A percentile compares a stretch with the other conserved stretches of the same genome.
phyloP scores from a whole-genome alignment of 495 filamentous ascomycete species.

The Penicillium coffeae region DNA sequence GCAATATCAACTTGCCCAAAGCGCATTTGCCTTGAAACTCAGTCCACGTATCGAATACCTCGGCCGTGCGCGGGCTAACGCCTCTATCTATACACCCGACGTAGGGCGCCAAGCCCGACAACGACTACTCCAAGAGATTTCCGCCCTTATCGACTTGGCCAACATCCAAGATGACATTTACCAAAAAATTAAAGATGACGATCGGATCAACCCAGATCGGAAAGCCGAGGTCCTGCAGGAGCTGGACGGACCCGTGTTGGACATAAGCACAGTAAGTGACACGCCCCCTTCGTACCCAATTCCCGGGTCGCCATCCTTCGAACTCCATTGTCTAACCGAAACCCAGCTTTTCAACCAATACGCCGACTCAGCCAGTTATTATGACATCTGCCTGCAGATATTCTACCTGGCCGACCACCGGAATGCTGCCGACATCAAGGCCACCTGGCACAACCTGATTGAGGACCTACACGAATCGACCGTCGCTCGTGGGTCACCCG shows the following conservation, averaged over 20 bases:
- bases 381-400: conserved; percentile 87
- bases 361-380: conserved; percentile 82
- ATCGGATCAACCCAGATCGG: conserved; percentile 57
- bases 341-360: conserved; percentile 82
- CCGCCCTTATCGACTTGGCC: conserved; percentile 84
- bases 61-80: conserved; percentile 81
- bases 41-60: conserved; percentile 84
- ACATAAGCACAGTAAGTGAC: conserved; percentile 65
- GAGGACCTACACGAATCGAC: conserved; percentile 65
- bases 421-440: conserved; percentile 71
- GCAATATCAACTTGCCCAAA: conserved; percentile 77
- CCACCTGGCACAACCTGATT: conserved; percentile 82
- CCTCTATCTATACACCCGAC: conserved; percentile 67
- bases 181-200: conserved; percentile 70
- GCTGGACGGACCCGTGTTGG: conserved; percentile 70
- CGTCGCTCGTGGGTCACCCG: conserved; percentile 43
- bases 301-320: not conserved
- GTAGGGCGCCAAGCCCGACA: conserved; percentile 71
- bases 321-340: not conserved
- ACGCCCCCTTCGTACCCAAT: not conserved
- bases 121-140: conserved; percentile 72
- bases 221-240: conserved; percentile 56
- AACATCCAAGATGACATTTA: conserved; percentile 93
- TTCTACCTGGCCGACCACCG: conserved; percentile 86
- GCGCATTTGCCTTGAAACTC: conserved; percentile 68